Conservation (phyloP, 345 rosid genomes). For the Diplotaxis tenuifolia region DNA sequence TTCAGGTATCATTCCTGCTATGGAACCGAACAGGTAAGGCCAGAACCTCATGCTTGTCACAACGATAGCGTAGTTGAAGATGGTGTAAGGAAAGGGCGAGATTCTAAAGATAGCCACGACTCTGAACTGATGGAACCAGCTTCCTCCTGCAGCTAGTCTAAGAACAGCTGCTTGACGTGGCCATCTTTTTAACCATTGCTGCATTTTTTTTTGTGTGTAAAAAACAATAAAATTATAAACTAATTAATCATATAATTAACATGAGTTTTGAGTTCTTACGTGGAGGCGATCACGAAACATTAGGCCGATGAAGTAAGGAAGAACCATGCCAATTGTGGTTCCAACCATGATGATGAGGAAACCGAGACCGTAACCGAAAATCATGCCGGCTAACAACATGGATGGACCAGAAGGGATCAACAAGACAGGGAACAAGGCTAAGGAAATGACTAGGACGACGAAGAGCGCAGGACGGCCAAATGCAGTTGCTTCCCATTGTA, state of each 20-base stretch:
- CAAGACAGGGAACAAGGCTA: neutral
- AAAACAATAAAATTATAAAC: too few species aligned
- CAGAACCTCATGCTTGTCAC: slow-evolving; percentile 83
- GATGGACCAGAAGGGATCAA: neutral
- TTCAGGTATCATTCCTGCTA: slow-evolving; percentile 96
- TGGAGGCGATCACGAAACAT: neutral
- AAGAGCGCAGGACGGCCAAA: neutral
- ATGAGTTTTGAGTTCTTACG: too few species aligned
- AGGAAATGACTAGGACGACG: neutral
- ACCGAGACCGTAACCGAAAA: neutral
- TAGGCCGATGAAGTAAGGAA: neutral
- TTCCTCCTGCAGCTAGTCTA: slow-evolving; percentile 90
- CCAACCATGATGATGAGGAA: neutral
- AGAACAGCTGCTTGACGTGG: slow-evolving; percentile 81
- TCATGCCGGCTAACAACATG: neutral
- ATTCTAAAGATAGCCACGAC: slow-evolving; percentile 88
- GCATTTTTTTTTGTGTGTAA: too few species aligned
- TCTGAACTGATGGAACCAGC: slow-evolving; percentile 89
- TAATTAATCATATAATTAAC: too few species aligned
- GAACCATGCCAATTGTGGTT: neutral
- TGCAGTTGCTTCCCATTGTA: neutral
- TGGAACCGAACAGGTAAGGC: slow-evolving; percentile 87
- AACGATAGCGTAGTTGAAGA: slow-evolving; percentile 90
- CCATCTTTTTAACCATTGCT: slow-evolving; percentile 97
- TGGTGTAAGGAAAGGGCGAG: slow-evolving; percentile 97